Evolutionary conservation across 2,329 filamentous ascomycete genomes (phyloP).

Genomic region (Cercospora beticola): DNA sequence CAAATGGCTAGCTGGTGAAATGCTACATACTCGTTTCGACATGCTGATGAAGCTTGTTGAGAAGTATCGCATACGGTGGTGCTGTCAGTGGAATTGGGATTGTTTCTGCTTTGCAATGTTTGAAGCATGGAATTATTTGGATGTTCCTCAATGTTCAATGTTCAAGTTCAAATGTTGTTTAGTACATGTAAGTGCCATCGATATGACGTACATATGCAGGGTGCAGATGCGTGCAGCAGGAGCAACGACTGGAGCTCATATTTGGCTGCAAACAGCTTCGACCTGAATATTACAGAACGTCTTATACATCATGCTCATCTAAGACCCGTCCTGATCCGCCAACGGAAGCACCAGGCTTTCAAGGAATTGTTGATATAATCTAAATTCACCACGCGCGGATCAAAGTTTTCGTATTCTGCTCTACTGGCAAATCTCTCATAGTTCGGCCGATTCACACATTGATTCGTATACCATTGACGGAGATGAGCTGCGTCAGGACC

Average conservation of each 20-base stretch:
- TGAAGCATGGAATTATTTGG: background rate
- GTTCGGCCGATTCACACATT: background rate
- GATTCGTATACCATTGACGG: background rate
- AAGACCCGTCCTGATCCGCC: background rate
- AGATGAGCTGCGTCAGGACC: background rate
- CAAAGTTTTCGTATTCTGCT: background rate
- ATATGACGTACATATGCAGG: background rate
- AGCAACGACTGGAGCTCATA: background rate
- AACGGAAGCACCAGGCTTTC: background rate
- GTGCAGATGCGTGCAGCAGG: background rate
- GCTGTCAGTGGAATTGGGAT: background rate
- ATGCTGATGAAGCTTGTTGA: conserved; percentile 16
- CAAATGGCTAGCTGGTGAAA: background rate
- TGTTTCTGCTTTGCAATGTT: background rate
- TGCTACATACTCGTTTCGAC: conserved; percentile 21
- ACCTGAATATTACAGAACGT: background rate
- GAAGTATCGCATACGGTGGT: conserved; percentile 16
- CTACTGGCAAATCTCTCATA: background rate
- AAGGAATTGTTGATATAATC: background rate
- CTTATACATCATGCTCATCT: background rate
- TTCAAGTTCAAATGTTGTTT: background rate
- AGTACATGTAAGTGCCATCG: background rate
- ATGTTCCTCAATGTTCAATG: background rate
- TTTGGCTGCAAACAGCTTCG: background rate
- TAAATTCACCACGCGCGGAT: background rate